Evolutionary conservation across 2,329 filamentous ascomycete species (phyloP).

Genomic region (Cercospora nicotianae): DNA sequence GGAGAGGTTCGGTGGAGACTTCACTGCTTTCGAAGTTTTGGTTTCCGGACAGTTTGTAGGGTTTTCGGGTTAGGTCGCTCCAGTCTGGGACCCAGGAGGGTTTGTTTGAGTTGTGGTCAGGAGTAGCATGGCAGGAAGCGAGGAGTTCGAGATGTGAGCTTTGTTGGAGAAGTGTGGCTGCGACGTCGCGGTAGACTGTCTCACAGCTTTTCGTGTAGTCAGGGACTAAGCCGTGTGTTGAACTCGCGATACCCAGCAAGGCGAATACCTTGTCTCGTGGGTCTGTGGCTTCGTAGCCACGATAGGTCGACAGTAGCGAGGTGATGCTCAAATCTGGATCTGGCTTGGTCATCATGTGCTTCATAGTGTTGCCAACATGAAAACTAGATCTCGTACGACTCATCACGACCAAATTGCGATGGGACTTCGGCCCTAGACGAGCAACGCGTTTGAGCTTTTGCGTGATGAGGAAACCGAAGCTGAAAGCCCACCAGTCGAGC

Average conservation of each 20-base stretch:
- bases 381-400: constrained; percentile 3
- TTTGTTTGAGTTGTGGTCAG: not conserved
- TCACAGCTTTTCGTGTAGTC: not conserved
- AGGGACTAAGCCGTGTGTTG: not conserved
- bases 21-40: constrained; percentile 10
- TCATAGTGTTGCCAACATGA: not conserved
- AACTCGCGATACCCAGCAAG: constrained; percentile 8
- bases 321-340: not conserved
- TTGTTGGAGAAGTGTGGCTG: not conserved
- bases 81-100: constrained; percentile 16
- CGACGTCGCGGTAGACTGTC: not conserved
- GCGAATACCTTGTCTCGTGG: constrained; percentile 17
- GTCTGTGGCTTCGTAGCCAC: constrained; percentile 12
- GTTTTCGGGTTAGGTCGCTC: not conserved
- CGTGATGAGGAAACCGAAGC: constrained; percentile 10
- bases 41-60: constrained; percentile 10
- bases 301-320: constrained; percentile 1
- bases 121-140: not conserved
- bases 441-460: constrained; percentile 9
- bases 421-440: constrained; percentile 1
- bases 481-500: constrained; percentile 15
- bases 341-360: constrained; percentile 3
- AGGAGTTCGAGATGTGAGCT: not conserved
- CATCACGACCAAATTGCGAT: constrained; percentile 13
- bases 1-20: not conserved